Conservation (phyloP, 441 rosid genomes). For the Biscutella laevigata region DNA sequence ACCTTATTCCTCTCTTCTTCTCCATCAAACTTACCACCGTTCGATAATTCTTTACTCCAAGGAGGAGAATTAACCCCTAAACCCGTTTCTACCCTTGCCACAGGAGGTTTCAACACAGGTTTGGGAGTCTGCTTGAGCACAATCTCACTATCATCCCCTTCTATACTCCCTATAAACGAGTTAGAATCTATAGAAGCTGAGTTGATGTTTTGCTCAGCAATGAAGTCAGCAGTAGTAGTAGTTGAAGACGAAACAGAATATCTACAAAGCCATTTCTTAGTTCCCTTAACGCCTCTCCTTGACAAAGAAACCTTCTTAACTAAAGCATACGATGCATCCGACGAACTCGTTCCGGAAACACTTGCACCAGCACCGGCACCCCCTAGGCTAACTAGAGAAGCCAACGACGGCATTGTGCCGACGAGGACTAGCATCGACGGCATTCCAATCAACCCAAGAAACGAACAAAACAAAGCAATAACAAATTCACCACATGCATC, state of each 20-base stretch:
- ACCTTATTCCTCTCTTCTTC: constrained; percentile 62
- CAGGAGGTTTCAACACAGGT: constrained; percentile 55
- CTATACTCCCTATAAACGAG: constrained; percentile 38
- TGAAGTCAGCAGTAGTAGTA: constrained; percentile 52
- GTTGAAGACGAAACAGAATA: constrained; percentile 50
- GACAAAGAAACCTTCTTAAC: constrained; percentile 57
- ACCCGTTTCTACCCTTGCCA: constrained; percentile 27
- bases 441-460: constrained; percentile 19
- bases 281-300: constrained; percentile 34
- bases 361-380: constrained; percentile 18
- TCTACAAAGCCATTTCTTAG: constrained; percentile 69
- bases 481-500: constrained; percentile 14
- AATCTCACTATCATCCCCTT: constrained; percentile 39
- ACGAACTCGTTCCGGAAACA: constrained; percentile 34
- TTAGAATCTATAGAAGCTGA: constrained; percentile 51
- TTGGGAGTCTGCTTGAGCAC: constrained; percentile 77
- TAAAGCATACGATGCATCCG: constrained; percentile 47
- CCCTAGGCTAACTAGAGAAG: constrained; percentile 53
- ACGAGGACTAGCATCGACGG: constrained; percentile 55
- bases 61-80: constrained; percentile 29
- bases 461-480: neutral
- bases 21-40: constrained; percentile 30
- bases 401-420: constrained; percentile 73
- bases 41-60: constrained; percentile 24
- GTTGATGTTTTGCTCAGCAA: constrained; percentile 47